Base-by-base conservation (phyloP, 179 eudicot species). In the Corrigiola litoralis region DNA sequence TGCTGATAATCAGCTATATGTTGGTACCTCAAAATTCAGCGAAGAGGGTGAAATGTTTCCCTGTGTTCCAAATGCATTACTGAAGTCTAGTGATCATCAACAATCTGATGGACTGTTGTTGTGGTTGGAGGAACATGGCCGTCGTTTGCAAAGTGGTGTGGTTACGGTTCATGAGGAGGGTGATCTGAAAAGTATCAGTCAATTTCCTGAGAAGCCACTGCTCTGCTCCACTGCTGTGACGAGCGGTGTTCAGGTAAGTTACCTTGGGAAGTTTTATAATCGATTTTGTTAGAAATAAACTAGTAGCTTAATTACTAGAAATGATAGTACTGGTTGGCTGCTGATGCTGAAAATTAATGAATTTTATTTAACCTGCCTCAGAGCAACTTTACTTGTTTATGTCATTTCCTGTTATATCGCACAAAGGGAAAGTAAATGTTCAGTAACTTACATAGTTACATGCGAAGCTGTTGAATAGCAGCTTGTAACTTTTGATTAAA, bases 121-220 rank as follows among this genome's bases (percentile, higher is more conserved):
- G 72, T 94, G 99, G 99, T 76, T 94, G 72, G 99, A 94, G 80
- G 97, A 94, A 76, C 99, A 90, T 69, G 81, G 58, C 8, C 85
- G 78, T 16, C 97, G 99, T 54, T 79, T 95, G 58, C 60, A 85
- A 67, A 73, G 69, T 80, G 92, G 96, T 23, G 61, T 79, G 63
- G 67, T 91, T 71, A 67, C 75, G 74, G 65, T 82, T 42, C 85
- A 88, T 14, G 73, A 65, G 66, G 86, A 84, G 74, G 84, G 69
- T 48, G 68, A 31, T 40, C 12, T 46, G 58, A 81, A 70, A 74
- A 73, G 85, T 63, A 90, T 95, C 57, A 71, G 74, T 75, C 82
- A 68, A 62, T 90, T 86, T 68, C 96, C 97, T 1, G 95, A 86
- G 62, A 56, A 68, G 65, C 73, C 89, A 63, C 90, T 97, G 5